A percentile compares a stretch with the other conserved stretches of the same genome.
Evolutionary conservation across 306 rosid genomes (phyloP).

Genomic region (Glycine latifolia): DNA sequence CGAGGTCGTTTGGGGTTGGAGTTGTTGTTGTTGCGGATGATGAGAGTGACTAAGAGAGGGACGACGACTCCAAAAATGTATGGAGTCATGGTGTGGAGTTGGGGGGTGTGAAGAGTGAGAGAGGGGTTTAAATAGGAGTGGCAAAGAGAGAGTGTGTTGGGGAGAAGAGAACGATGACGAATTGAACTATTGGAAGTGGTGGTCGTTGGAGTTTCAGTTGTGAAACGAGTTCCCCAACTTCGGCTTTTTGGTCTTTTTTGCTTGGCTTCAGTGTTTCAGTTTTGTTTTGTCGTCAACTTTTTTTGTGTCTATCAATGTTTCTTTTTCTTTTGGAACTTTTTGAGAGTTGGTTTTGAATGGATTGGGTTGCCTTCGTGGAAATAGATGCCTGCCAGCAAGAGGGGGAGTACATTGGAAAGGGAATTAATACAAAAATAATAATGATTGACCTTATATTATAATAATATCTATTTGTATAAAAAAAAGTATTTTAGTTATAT

Average conservation of each 20-base stretch:
- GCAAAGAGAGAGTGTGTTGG: constrained; percentile 34
- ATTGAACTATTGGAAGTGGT: background rate
- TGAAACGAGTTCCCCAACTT: constrained; percentile 6
- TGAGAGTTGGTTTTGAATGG: background rate
- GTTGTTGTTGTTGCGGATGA: constrained; percentile 57
- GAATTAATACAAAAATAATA: too few relatives aligned
- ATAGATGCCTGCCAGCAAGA: too few relatives aligned
- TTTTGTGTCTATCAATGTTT: background rate
- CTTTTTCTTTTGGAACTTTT: background rate
- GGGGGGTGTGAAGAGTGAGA: background rate
- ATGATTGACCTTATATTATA: too few relatives aligned
- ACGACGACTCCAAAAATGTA: constrained; percentile 70
- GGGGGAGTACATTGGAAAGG: too few relatives aligned
- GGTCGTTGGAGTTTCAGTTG: constrained; percentile 52
- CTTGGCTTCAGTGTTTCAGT: background rate
- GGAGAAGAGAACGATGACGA: constrained; percentile 38
- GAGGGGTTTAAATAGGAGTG: background rate
- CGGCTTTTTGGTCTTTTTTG: background rate
- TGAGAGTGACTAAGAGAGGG: constrained; percentile 69
- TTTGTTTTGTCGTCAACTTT: background rate
- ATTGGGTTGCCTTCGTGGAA: background rate
- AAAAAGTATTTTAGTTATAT: too few relatives aligned
- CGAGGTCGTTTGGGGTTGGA: constrained; percentile 51
- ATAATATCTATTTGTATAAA: too few relatives aligned
- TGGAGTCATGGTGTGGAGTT: constrained; percentile 59